Conservation (phyloP, 176 grass and related monocot genomes). For the Dactylis glomerata region DNA sequence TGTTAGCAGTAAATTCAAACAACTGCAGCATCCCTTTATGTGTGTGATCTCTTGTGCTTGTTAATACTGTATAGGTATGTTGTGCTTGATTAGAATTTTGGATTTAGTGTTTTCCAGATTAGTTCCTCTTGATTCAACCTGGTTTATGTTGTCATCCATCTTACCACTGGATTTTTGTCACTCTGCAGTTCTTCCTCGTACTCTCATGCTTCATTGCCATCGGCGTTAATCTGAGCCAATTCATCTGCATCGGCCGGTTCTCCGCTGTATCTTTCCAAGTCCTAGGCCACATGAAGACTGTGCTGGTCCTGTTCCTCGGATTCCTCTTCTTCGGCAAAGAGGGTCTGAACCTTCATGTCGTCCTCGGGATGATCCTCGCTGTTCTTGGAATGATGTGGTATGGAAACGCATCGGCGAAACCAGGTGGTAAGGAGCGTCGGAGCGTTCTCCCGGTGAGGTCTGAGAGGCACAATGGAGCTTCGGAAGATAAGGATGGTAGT, state of each 20-base stretch:
- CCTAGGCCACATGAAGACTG: slow-evolving; percentile 94
- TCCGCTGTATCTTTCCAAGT: slow-evolving; percentile 93
- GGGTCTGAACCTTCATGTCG: slow-evolving; percentile 71
- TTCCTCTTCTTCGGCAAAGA: slow-evolving; percentile 93
- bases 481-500: slow-evolving; percentile 27
- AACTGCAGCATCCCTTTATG: background rate
- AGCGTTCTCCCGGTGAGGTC: slow-evolving; percentile 41
- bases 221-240: slow-evolving; percentile 85
- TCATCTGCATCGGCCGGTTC: slow-evolving; percentile 94
- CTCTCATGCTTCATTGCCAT: slow-evolving; percentile 83
- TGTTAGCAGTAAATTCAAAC: background rate
- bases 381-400: slow-evolving; percentile 92
- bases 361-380: slow-evolving; percentile 80
- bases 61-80: background rate
- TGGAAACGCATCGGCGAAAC: slow-evolving; percentile 74
- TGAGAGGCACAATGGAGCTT: slow-evolving; percentile 32
- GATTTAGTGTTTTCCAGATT: background rate
- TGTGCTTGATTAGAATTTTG: slow-evolving; percentile 3
- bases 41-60: background rate
- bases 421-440: slow-evolving; percentile 71
- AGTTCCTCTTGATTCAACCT: background rate
- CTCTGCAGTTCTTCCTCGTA: slow-evolving; percentile 59
- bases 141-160: background rate
- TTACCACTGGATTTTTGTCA: background rate
- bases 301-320: slow-evolving; percentile 77